Base-by-base conservation (phyloP, 164 flowering plant genomes). In the Macadamia integrifolia region DNA sequence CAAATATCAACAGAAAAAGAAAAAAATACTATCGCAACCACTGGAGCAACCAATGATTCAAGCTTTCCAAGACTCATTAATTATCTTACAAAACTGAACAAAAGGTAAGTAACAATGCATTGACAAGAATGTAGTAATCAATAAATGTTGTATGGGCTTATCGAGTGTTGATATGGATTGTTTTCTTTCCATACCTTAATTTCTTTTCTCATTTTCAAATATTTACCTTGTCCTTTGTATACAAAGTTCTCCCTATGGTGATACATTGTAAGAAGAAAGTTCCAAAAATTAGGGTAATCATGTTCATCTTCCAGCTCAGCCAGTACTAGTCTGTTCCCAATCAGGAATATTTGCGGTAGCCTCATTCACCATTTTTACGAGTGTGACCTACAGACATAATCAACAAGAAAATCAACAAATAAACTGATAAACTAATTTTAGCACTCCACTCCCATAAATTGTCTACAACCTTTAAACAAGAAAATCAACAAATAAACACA, bases 321-420 rank as follows among this genome's bases (percentile, higher is more conserved):
- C 35, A 46, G 29, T n/a, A 30, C 49, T 75, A 71, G n/a, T 44
- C 53, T n/a, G 75, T 23, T 84, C 85, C 93, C 93, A 88, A 13
- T 76, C 74, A 11, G 93, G 91, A 69, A 88, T 80, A 66, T 87
- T 85, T 1, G 88, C 85, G 43, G 84, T 85, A 10, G 90, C 90
- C 74, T 85, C 87, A 66, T 88, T 88, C 75, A 88, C 83, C 80
- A 71, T 81, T 77, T 82, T 83, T 23, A 88, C 86, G 56, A 88
- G 83, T 61, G 79, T 84, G 4, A 81, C 91, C 93, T 88, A 86
- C 77, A 80, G 53, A 67, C 9, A 50, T 7, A 0, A 58, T 58
- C 50, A 3, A 15, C 11, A 31, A 69, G 14, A 17, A 9, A 60
- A 42, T 30, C 7, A n/a, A 18, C 28, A 17, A 60, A 9, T 17